phyloP scores from a whole-genome alignment of 192 early-diverging fungal genomes.

The Umbelopsis sp. region DNA sequence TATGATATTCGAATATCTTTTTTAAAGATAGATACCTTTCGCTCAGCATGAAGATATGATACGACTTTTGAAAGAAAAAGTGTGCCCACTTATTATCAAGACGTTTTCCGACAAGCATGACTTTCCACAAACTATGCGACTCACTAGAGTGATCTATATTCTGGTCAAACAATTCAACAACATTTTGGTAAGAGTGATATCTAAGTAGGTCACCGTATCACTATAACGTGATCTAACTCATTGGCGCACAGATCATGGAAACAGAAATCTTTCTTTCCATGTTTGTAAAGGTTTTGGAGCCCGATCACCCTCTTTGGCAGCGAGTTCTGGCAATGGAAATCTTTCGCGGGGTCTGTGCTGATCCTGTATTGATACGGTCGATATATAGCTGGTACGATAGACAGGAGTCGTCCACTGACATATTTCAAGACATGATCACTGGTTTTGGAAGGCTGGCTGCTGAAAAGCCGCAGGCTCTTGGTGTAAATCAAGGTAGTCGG shows the following conservation, averaged over 20 bases:
- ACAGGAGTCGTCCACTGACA: slow-evolving; percentile 71
- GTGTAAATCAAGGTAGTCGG: slow-evolving; percentile 42
- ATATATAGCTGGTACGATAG: slow-evolving; percentile 81
- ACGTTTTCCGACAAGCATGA: slow-evolving; percentile 90
- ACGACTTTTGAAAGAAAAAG: slow-evolving; percentile 72
- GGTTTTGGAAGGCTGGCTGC: slow-evolving; percentile 73
- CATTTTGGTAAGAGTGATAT: slow-evolving; percentile 53
- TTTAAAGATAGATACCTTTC: neutral
- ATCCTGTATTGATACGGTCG: slow-evolving; percentile 61
- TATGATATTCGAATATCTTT: neutral
- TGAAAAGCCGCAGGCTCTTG: slow-evolving; percentile 67
- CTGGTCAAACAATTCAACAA: slow-evolving; percentile 79
- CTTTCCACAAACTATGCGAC: slow-evolving; percentile 81
- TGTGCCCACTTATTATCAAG: slow-evolving; percentile 90
- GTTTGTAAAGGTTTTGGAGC: slow-evolving; percentile 80
- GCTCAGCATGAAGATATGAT: slow-evolving; percentile 72
- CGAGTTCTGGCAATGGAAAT: slow-evolving; percentile 82
- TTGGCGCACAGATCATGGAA: slow-evolving; percentile 67
- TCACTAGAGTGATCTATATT: slow-evolving; percentile 79
- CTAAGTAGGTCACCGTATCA: neutral
- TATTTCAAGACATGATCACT: slow-evolving; percentile 81
- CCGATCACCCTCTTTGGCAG: slow-evolving; percentile 80
- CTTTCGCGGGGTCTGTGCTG: slow-evolving; percentile 67
- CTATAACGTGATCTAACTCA: slow-evolving; percentile 29
- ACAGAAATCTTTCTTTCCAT: slow-evolving; percentile 95